phyloP scores from a whole-genome alignment of 2,329 filamentous ascomycete species.

The Neoscytalidium dimidiatum region DNA sequence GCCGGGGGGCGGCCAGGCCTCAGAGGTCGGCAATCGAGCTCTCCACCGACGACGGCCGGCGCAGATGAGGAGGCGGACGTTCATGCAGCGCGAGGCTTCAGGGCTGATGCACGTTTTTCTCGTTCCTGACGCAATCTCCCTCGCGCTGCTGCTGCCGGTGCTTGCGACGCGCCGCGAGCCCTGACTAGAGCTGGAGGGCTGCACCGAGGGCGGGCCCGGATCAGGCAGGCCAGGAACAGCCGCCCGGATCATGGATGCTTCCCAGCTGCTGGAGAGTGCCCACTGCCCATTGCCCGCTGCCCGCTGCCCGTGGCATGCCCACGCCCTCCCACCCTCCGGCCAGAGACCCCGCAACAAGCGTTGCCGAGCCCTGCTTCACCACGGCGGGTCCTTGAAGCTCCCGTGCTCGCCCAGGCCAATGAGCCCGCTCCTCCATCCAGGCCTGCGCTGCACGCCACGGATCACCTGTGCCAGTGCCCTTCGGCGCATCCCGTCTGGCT shows the following conservation, averaged over 20 bases:
- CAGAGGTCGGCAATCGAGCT: slow-evolving; percentile 16
- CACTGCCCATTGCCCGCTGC: too few relatives aligned
- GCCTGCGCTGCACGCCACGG: slow-evolving; percentile 39
- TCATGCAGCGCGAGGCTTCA: slow-evolving; percentile 24
- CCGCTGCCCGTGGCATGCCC: too few relatives aligned
- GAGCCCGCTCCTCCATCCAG: slow-evolving; percentile 35
- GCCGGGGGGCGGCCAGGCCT: slow-evolving; percentile 21
- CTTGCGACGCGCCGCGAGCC: slow-evolving; percentile 36
- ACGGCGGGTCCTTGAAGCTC: slow-evolving; percentile 40
- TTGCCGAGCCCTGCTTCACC: slow-evolving; percentile 42
- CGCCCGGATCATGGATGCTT: slow-evolving; percentile 20
- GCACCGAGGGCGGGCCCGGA: slow-evolving; percentile 12
- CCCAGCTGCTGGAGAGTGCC: slow-evolving; percentile 16
- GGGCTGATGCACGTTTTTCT: slow-evolving; percentile 37
- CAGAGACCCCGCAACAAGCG: slow-evolving; percentile 44
- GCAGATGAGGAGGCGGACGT: slow-evolving; percentile 17
- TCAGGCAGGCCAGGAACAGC: slow-evolving; percentile 20
- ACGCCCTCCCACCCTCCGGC: slow-evolving; percentile 13
- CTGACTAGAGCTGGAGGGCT: slow-evolving; percentile 9
- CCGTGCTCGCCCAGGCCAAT: slow-evolving; percentile 40
- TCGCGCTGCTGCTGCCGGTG: slow-evolving; percentile 28
- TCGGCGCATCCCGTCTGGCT: slow-evolving; percentile 37
- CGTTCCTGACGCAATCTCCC: slow-evolving; percentile 46
- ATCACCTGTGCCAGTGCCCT: slow-evolving; percentile 38
- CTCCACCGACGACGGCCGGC: not conserved